phyloP scores from a whole-genome alignment of 1,284 basidiomycete genomes.

The Laetiporus sulphureus region DNA sequence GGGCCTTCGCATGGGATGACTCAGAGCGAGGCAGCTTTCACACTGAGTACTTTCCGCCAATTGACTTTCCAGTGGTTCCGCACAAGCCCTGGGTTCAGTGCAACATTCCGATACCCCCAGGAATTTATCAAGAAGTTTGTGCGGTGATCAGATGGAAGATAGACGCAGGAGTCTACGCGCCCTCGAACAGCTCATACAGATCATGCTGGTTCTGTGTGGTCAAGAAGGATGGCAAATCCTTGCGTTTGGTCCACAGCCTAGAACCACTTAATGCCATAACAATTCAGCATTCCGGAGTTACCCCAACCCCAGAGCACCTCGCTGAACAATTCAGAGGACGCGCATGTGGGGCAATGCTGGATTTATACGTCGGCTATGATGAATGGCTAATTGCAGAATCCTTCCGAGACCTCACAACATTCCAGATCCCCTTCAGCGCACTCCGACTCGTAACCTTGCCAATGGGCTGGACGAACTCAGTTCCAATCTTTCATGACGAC shows the following conservation, averaged over 20 bases:
- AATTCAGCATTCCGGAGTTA: slow-evolving; percentile 24
- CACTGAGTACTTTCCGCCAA: slow-evolving; percentile 28
- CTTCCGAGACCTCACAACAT: slow-evolving; percentile 24
- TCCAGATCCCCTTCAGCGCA: slow-evolving; percentile 15
- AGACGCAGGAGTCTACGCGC: slow-evolving; percentile 28
- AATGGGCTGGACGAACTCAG: slow-evolving; percentile 35
- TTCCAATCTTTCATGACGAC: slow-evolving; percentile 30
- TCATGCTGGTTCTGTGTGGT: too few species aligned
- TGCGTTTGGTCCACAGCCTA: too few species aligned
- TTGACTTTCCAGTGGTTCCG: slow-evolving; percentile 26
- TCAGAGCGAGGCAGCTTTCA: slow-evolving; percentile 27
- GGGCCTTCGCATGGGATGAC: slow-evolving; percentile 29
- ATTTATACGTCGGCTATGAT: slow-evolving; percentile 22
- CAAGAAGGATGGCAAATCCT: too few species aligned
- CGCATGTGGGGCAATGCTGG: slow-evolving; percentile 18
- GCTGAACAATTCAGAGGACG: slow-evolving; percentile 18
- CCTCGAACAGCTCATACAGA: too few species aligned
- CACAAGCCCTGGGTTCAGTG: slow-evolving; percentile 31
- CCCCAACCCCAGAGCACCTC: slow-evolving; percentile 24
- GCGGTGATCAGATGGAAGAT: slow-evolving; percentile 27
- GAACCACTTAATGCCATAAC: slow-evolving; percentile 29
- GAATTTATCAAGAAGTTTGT: slow-evolving; percentile 28
- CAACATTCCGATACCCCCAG: slow-evolving; percentile 34
- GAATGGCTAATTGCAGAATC: slow-evolving; percentile 14
- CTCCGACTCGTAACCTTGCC: slow-evolving; percentile 24